Evolutionary conservation across 177 flowering plant genomes (phyloP).

Genomic region (Tripterygium wilfordii): DNA sequence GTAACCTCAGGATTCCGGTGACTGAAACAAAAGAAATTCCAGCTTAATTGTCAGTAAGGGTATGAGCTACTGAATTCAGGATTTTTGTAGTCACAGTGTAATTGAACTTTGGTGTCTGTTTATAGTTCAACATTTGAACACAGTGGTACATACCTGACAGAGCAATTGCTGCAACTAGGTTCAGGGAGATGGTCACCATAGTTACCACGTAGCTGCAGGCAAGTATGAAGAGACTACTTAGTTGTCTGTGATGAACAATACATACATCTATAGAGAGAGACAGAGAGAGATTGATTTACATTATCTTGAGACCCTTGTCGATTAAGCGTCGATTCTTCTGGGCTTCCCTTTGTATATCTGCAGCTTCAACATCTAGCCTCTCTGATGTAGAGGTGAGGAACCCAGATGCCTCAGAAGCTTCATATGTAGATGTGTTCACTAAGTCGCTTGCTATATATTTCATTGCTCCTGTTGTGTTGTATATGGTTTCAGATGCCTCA

Average conservation of each 20-base stretch:
- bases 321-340: conserved; percentile 47
- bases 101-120: no score
- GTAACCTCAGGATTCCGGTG: conserved; percentile 38
- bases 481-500: conserved; percentile 58
- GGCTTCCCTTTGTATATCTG: conserved; percentile 47
- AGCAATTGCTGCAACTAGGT: conserved; percentile 43
- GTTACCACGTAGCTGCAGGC: conserved; percentile 51
- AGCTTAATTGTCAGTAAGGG: no score
- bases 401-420: conserved; percentile 17
- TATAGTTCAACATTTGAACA: no score
- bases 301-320: conserved; percentile 43
- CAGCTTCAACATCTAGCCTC: conserved; percentile 50
- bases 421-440: conserved; percentile 17
- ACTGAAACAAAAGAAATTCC: conserved; percentile 33
- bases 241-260: background rate
- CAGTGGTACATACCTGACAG: conserved; percentile 56
- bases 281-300: conserved; percentile 30
- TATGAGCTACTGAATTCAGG: no score
- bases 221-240: background rate
- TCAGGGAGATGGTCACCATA: conserved; percentile 35
- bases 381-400: conserved; percentile 48
- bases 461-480: conserved; percentile 70
- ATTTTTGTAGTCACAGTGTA: no score
- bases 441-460: conserved; percentile 33
- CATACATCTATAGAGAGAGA: background rate